phyloP scores from a whole-genome alignment of 2,329 filamentous ascomycete genomes.

The Drechslerella stenobrocha region DNA sequence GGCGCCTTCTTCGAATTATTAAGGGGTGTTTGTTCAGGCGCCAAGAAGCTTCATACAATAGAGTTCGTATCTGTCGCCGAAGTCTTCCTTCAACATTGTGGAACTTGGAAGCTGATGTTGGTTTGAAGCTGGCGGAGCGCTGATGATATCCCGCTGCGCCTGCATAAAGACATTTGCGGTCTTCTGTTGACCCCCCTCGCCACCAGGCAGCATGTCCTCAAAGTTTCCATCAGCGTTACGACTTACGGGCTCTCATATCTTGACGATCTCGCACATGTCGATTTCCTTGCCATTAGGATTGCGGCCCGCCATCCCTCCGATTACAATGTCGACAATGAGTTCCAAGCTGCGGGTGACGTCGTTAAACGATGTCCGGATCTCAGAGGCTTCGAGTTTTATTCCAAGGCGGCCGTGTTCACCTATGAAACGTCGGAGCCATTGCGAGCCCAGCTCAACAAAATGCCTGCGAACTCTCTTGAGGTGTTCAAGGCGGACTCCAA shows the following conservation, averaged over 20 bases:
- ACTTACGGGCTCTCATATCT: conserved; percentile 19
- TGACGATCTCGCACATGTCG: conserved; percentile 11
- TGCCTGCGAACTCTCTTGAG: conserved; percentile 8
- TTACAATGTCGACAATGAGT: conserved; percentile 17
- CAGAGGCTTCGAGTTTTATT: conserved; percentile 44
- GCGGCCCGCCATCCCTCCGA: conserved; percentile 6
- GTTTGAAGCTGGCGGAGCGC: conserved; percentile 27
- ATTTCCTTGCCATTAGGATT: conserved; percentile 31
- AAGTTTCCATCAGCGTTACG: conserved; percentile 11
- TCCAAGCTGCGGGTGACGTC: conserved; percentile 21
- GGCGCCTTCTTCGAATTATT: conserved; percentile 18
- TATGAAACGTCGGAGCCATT: conserved; percentile 32
- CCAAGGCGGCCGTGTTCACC: conserved; percentile 27
- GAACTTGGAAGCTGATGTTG: background rate
- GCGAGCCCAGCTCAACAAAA: conserved; percentile 7
- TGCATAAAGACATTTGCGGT: conserved; percentile 18
- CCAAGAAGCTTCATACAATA: conserved; percentile 8
- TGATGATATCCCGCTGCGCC: conserved; percentile 10
- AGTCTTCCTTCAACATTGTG: conserved; percentile 1
- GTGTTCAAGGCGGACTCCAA: conserved; percentile 41
- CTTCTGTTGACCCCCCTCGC: conserved; percentile 23
- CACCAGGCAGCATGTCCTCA: conserved; percentile 4
- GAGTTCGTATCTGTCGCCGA: conserved; percentile 19
- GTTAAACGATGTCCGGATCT: conserved; percentile 24
- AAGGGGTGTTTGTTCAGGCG: conserved; percentile 7